Evolutionary conservation across 257 asterid species (phyloP), one percentile per base, ranked within the genome.

Genomic region (Galeopsis tetrahit): DNA sequence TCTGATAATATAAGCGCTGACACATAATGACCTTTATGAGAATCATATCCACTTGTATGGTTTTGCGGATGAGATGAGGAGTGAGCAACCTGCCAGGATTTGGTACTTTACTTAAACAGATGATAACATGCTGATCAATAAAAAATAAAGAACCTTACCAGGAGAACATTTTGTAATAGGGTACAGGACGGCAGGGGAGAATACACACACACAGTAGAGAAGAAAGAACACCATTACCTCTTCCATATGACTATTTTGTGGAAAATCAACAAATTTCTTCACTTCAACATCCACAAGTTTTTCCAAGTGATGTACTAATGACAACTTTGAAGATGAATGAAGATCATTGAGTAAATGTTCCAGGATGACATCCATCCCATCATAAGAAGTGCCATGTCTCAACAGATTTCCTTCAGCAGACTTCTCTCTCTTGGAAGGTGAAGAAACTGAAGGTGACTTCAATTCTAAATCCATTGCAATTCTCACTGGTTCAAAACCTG

Each of bases 241-340:
- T 42, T 76, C 72, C 51, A 48, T 33, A 42, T 56, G 73, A 48
- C 63, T 77, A 77, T 63, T 76, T 61, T 76, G 71, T 14, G 74
- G 74, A 71, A 66, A 68, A 76, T 71, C 78, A 80, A 84, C 79
- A 9, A 79, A 60, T 76, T 76, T 79, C 73, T 75, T 75, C 83
- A 87, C 97, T 85, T 92, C 92, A 68, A 80, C 90, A 72, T 86
- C 84, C 71, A 95, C 75, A 62, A 92, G 76, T 43, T 73, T 69
- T 73, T 82, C 70, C 66, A 86, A 63, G 80, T 83, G 83, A 67
- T 71, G 75, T 55, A 61, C 73, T 81, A 84, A 78, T 17, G 95
- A 74, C 73, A 80, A 42, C 78, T 81, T 87, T 70, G 90, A 82
- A 69, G 96, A 84, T 67, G 81, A 82, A 82, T 92, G 90, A 74